A percentile compares a stretch with the other conserved stretches of the same genome.
These are phyloP conservation scores for Apiotrichum veenhuisii DNA, from an alignment of 1,284 basidiomycete species.

Conservation along the genomic window DNA sequence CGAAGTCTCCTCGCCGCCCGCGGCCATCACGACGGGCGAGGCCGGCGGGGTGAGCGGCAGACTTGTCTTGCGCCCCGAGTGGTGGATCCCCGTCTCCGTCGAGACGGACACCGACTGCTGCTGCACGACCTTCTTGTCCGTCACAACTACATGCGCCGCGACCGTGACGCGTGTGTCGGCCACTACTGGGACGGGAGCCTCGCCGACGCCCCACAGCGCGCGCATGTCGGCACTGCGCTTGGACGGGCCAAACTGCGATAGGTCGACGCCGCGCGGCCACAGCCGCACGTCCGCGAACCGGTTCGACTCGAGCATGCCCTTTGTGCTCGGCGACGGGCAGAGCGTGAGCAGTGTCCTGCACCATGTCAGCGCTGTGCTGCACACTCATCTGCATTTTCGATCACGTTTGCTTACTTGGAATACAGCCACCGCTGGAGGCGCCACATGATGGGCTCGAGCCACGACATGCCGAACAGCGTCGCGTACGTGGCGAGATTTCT, in stretches of 20 bases:
- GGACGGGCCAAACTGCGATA: conserved; percentile 49
- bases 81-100: conserved; percentile 37
- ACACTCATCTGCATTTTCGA: background rate
- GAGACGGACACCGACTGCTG: no score
- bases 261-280: conserved; percentile 56
- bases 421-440: conserved; percentile 47
- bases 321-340: conserved; percentile 56
- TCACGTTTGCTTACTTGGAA: conserved; percentile 32
- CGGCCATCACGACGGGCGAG: conserved; percentile 26
- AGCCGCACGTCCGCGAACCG: conserved; percentile 53
- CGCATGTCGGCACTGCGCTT: conserved; percentile 51
- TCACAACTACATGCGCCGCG: background rate
- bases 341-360: conserved; percentile 52
- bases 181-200: conserved; percentile 13
- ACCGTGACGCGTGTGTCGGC: no score
- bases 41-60: conserved; percentile 45
- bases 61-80: conserved; percentile 41
- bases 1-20: conserved; percentile 1
- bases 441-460: conserved; percentile 54
- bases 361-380: conserved; percentile 21
- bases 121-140: conserved; percentile 9
- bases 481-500: conserved; percentile 57
- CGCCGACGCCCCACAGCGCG: conserved; percentile 51
- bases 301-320: conserved; percentile 52
- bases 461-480: conserved; percentile 55